Evolutionary conservation across 129 eudicot genomes (phyloP).

Genomic region (sunflower (Helianthus annuus)): DNA sequence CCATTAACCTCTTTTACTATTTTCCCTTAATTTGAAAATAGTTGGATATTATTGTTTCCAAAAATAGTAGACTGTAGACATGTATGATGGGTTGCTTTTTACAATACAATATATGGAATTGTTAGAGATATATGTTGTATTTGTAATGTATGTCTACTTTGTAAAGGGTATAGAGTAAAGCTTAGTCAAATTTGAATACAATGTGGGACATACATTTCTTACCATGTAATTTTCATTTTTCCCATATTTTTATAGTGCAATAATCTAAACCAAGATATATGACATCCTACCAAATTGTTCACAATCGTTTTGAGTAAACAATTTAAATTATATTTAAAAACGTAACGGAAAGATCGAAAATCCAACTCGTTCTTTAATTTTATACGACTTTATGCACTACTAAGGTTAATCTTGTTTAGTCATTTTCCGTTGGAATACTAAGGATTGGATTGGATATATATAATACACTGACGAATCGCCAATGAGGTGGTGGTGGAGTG

Average conservation of each 20-base stretch:
- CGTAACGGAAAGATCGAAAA: not conserved
- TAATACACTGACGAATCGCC: no score
- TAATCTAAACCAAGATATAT: conserved; percentile 31
- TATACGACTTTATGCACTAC: not conserved
- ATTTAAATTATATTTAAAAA: not conserved
- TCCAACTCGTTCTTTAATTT: not conserved
- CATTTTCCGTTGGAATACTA: not conserved
- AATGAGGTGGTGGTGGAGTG: no score
- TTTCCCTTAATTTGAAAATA: not conserved
- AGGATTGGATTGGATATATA: no score
- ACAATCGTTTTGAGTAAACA: not conserved
- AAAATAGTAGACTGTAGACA: not conserved
- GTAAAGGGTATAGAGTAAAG: conserved; percentile 57
- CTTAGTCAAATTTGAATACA: conserved; percentile 55
- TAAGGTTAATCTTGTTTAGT: not conserved
- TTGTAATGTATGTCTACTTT: conserved; percentile 36
- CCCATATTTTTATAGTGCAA: conserved; percentile 19
- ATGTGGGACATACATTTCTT: conserved; percentile 55
- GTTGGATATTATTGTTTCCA: conserved; percentile 14
- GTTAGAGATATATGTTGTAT: conserved; percentile 28
- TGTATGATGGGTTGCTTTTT: conserved; percentile 23
- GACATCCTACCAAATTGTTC: conserved; percentile 37
- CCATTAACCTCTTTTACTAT: not conserved
- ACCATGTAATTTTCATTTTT: conserved; percentile 13
- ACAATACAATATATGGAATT: conserved; percentile 12